Evolutionary conservation across 192 early-diverging fungal genomes (phyloP).

Genomic region (Diversispora epigaea): DNA sequence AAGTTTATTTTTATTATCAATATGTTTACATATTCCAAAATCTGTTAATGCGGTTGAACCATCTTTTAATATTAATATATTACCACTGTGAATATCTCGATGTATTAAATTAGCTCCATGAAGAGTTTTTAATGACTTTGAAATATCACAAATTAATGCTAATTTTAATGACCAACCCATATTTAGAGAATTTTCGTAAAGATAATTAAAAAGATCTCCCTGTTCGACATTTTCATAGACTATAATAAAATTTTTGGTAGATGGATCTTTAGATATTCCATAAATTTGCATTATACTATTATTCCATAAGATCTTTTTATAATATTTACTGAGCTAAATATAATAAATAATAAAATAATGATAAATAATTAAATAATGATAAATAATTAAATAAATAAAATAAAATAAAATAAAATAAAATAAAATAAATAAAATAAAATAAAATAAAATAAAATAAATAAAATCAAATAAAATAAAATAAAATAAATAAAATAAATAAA

Average conservation of each 20-base stretch:
- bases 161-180: conserved; percentile 1
- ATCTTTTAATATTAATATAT: background rate
- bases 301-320: background rate
- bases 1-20: background rate
- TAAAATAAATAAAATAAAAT: background rate
- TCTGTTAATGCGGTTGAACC: conserved; percentile 16
- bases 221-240: conserved; percentile 3
- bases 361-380: background rate
- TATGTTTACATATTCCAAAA: conserved; percentile 36
- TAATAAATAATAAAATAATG: background rate
- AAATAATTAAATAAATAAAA: background rate
- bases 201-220: conserved; percentile 3
- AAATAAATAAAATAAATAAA: background rate
- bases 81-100: conserved; percentile 27
- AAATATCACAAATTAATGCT: conserved; percentile 1
- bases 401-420: background rate
- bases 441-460: background rate
- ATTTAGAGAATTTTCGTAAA: background rate
- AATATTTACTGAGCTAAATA: conserved; percentile 2
- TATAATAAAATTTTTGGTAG: conserved; percentile 2
- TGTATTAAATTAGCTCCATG: conserved; percentile 10
- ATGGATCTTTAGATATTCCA: conserved; percentile 17
- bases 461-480: background rate
- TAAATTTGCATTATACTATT: background rate
- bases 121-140: background rate